These are phyloP conservation scores for Ceriops tagal DNA, from an alignment of 345 rosid genomes.

Conservation along the genomic window DNA sequence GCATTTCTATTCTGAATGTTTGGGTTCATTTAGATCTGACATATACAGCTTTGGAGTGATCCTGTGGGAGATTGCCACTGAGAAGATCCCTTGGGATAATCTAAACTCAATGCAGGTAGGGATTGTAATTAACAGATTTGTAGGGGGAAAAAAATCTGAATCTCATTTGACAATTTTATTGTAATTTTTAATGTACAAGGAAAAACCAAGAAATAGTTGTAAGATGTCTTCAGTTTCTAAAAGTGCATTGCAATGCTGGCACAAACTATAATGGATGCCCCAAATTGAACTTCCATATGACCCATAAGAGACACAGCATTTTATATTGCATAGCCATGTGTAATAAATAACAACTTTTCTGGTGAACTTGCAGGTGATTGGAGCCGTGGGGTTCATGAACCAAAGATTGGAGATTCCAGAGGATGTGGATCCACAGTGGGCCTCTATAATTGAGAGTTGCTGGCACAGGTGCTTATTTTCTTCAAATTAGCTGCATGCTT, in stretches of 20 bases:
- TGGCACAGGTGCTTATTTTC: conserved; percentile 68
- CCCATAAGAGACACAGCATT: background rate
- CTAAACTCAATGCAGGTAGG: conserved; percentile 92
- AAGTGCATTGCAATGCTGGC: background rate
- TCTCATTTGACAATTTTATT: no score
- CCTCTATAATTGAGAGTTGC: conserved; percentile 79
- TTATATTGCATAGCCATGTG: conserved; percentile 6
- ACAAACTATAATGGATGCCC: background rate
- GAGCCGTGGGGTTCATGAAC: conserved; percentile 97
- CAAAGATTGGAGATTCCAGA: conserved; percentile 85
- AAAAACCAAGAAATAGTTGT: background rate
- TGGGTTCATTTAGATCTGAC: conserved; percentile 62
- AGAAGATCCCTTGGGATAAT: conserved; percentile 97
- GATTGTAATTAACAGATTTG: conserved; percentile 11
- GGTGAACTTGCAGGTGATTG: conserved; percentile 68
- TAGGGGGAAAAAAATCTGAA: background rate
- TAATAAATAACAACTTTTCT: conserved; percentile 22
- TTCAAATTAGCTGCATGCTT: conserved; percentile 1
- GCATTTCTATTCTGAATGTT: conserved; percentile 7
- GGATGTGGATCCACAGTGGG: conserved; percentile 77
- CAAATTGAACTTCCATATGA: background rate
- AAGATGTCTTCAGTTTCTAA: conserved; percentile 1
- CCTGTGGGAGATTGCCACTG: conserved; percentile 92
- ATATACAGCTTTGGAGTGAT: conserved; percentile 93
- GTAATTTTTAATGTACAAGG: background rate